These are phyloP conservation scores for Talaromyces amestolkiae DNA, from an alignment of 2,329 filamentous ascomycete genomes.

Conservation along the genomic window DNA sequence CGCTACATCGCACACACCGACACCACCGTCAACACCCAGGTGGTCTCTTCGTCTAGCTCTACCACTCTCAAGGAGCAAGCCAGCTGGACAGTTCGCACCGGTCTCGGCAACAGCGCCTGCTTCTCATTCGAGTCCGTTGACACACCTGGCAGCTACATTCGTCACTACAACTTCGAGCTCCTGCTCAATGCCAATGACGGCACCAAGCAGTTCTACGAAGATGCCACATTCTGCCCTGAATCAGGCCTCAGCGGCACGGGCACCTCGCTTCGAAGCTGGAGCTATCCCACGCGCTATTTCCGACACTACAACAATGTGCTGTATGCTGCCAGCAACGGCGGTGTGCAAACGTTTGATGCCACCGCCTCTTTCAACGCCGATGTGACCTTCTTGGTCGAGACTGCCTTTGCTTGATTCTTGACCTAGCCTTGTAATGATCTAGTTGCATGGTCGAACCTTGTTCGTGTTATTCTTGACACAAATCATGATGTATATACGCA, in stretches of 20 bases:
- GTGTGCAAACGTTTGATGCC: constrained; percentile 12
- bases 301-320: constrained; percentile 14
- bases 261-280: constrained; percentile 16
- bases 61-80: constrained; percentile 9
- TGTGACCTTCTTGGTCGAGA: constrained; percentile 10
- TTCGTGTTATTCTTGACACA: not conserved
- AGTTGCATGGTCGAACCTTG: not conserved
- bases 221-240: constrained; percentile 18
- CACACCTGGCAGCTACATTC: constrained; percentile 16
- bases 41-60: constrained; percentile 12
- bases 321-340: constrained; percentile 16
- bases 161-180: constrained; percentile 16
- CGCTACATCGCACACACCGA: constrained; percentile 15
- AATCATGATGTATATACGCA: not conserved
- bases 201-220: constrained; percentile 16
- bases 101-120: constrained; percentile 16
- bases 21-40: constrained; percentile 15
- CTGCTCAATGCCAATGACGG: constrained; percentile 13
- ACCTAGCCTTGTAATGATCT: not conserved
- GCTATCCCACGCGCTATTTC: constrained; percentile 18
- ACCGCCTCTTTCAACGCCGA: constrained; percentile 11
- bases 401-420: constrained; percentile 10
- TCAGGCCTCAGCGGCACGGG: constrained; percentile 12
- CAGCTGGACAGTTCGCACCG: constrained; percentile 16
- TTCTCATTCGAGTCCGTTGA: constrained; percentile 19